Evolutionary conservation across 106 monocot species (phyloP).

Genomic region (Platanthera guangdongensis): DNA sequence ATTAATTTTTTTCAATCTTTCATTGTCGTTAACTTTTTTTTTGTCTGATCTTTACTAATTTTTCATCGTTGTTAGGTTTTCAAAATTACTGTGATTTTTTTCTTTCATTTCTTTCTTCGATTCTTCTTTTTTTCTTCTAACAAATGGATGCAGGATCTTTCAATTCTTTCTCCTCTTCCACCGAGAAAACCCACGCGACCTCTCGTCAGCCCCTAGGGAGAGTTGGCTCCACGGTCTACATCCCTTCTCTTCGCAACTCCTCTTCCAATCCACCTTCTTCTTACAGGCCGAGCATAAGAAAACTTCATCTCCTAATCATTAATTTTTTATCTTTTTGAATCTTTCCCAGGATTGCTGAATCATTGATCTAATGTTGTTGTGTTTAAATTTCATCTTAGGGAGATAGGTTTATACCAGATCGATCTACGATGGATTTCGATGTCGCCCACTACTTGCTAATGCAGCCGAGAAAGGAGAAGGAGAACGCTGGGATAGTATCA

Average conservation of each 20-base stretch:
- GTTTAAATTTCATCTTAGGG: constrained; percentile 11
- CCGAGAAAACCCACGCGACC: constrained; percentile 18
- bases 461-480: constrained; percentile 44
- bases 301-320: not conserved
- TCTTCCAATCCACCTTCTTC: constrained; percentile 6
- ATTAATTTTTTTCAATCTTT: too few relatives aligned
- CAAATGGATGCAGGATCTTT: constrained; percentile 47
- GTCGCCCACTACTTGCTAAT: constrained; percentile 43
- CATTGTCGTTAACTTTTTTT: too few relatives aligned
- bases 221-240: constrained; percentile 29
- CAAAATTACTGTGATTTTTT: not conserved
- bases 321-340: not conserved
- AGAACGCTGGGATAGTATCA: constrained; percentile 26
- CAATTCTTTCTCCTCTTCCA: constrained; percentile 21
- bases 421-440: constrained; percentile 60
- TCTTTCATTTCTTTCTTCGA: not conserved
- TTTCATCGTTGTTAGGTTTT: too few relatives aligned
- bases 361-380: too few relatives aligned
- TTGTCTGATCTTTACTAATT: too few relatives aligned
- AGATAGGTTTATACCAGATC: constrained; percentile 64
- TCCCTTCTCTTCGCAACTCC: constrained; percentile 31
- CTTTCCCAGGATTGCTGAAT: not conserved
- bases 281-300: constrained; percentile 29
- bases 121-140: constrained; percentile 3
- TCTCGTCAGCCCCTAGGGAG: constrained; percentile 22